Conservation (phyloP, 1,139 yeast genomes). For the Scheffersomyces insectosa region DNA sequence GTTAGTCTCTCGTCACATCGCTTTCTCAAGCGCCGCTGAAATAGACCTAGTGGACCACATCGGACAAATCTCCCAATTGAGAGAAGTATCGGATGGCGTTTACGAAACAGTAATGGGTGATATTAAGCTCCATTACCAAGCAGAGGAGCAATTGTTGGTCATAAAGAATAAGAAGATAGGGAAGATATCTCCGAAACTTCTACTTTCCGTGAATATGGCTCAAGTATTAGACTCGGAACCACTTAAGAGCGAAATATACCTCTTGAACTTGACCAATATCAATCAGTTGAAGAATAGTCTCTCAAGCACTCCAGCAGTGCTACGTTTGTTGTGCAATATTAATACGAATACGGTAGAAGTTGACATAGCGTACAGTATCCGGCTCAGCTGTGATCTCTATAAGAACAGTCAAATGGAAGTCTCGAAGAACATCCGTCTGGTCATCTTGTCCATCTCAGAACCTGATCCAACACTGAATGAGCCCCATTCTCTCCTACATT, state of each 20-base stretch:
- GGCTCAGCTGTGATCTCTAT: constrained; percentile 10
- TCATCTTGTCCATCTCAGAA: background rate
- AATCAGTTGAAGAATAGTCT: constrained; percentile 12
- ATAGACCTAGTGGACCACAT: no score
- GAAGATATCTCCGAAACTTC: constrained; percentile 1
- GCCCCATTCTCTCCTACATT: background rate
- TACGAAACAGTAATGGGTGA: constrained; percentile 8
- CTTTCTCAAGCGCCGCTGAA: no score
- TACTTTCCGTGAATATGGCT: constrained; percentile 6
- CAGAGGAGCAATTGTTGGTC: constrained; percentile 5
- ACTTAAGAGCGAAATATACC: constrained; percentile 6
- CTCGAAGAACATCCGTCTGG: constrained; percentile 1
- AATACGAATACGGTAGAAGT: constrained; percentile 4
- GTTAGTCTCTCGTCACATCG: background rate
- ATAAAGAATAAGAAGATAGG: constrained; percentile 11
- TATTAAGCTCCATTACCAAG: constrained; percentile 8
- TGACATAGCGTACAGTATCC: constrained; percentile 7
- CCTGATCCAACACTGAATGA: background rate
- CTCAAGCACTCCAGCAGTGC: constrained; percentile 6
- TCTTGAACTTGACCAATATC: constrained; percentile 9
- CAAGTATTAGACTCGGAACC: background rate
- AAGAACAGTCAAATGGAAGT: constrained; percentile 11
- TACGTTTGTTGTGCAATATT: constrained; percentile 6
- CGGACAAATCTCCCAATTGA: background rate
- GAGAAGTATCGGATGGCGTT: background rate